Evolutionary conservation across 139 green algal species (phyloP), one percentile per base, ranked within the genome.

Genomic region (Chlorella sp.): DNA sequence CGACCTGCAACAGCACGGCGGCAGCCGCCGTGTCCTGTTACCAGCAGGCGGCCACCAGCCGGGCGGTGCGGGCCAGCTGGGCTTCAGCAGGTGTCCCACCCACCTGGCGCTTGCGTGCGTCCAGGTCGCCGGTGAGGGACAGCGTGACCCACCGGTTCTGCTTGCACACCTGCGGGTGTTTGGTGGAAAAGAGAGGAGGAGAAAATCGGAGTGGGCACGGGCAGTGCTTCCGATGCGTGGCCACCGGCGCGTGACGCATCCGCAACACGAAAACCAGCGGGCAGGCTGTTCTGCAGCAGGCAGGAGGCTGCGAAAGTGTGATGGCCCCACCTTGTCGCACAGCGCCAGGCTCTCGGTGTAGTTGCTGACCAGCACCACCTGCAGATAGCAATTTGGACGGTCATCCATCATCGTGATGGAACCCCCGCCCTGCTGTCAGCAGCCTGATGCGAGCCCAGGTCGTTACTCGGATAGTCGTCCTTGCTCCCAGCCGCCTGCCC

Each of bases 291-390:
- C 17, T 28, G n/a, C 36, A 38, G 64, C 64, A 2, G 30, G 28
- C 30, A 16, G 64, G 24, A 40, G n/a, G n/a, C n/a, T n/a, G n/a
- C n/a, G n/a, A n/a, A 11, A 3, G 69, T 8, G 19, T 6, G 14
- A n/a, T 41, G 3, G 40, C 26, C 76, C 0, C 72, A 74, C 81
- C 81, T 78, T 72, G 20, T 86, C 87, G 48, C 98, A 91, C 30
- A 99, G 88, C 85, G 98, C 94, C 84, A 99, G 88, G 46, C 93
- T 96, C 90, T 95, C 85, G 11, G 93, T 96, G 90, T 96, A 96
- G 91, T 99, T 99, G 84, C 89, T 95, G 17, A 99, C 96, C n/a
- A 98, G 91, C 62, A 98, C 95, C 58, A 97, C 94, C 83, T 72
- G 83, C 40, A 38, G 40, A 20, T 9, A 41, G 13, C 4, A n/a